Percentiles rank a stretch among this genome's conserved stretches.
Conservation (phyloP, 306 rosid genomes). For the Cotoneaster glaucophyllus region DNA sequence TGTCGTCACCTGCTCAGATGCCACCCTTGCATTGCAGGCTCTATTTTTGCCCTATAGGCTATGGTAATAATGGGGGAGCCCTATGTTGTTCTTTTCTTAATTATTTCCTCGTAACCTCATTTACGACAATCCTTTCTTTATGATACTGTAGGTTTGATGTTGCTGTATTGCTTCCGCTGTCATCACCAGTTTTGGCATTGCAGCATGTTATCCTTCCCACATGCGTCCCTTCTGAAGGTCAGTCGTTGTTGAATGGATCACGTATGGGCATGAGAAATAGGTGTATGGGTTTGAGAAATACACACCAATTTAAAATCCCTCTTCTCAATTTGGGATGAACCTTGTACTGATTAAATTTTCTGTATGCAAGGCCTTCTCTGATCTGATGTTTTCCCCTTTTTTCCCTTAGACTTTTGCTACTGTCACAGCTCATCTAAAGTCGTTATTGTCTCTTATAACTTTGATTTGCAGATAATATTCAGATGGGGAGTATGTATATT, state of each 20-base stretch:
- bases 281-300: background rate
- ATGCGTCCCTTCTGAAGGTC: conserved; percentile 46
- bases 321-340: background rate
- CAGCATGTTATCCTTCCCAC: conserved; percentile 64
- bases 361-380: background rate
- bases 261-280: background rate
- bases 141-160: conserved; percentile 69
- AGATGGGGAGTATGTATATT: conserved; percentile 41
- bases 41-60: conserved; percentile 75
- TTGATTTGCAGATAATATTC: conserved; percentile 38
- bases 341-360: background rate
- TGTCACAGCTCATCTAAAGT: background rate
- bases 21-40: conserved; percentile 74
- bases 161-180: conserved; percentile 58
- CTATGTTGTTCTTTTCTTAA: background rate
- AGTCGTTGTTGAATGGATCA: conserved; percentile 12
- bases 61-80: conserved; percentile 47
- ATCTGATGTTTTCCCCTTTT: background rate
- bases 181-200: conserved; percentile 82
- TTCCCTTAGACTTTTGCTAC: background rate
- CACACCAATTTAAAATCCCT: background rate
- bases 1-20: conserved; percentile 85
- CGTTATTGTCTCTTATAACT: background rate
- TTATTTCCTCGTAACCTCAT: background rate
- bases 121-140: conserved; percentile 1